These are phyloP conservation scores for Dipteronia dyeriana DNA, from an alignment of 345 rosid species.

Conservation along the genomic window DNA sequence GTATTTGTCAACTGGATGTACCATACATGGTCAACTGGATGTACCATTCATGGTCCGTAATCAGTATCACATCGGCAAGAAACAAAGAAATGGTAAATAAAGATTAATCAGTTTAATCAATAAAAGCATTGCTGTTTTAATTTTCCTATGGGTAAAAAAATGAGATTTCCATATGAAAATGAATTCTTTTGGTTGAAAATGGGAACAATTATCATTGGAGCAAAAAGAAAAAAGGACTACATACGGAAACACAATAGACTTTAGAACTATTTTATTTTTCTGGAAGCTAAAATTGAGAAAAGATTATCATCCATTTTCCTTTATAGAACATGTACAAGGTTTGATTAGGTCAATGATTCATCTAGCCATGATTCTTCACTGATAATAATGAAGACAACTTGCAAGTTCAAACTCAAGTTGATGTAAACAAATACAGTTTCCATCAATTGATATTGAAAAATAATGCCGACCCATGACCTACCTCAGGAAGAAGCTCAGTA, in stretches of 20 bases:
- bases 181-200: not conserved
- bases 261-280: too few species aligned
- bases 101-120: not conserved
- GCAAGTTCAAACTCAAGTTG: not conserved
- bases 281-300: too few species aligned
- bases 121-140: not conserved
- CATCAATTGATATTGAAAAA: not conserved
- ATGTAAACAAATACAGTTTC: not conserved
- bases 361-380: too few species aligned
- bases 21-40: not conserved
- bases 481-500: conserved; percentile 98
- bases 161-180: not conserved
- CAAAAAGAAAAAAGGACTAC: not conserved
- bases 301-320: too few species aligned
- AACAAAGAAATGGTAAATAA: not conserved
- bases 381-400: too few species aligned
- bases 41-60: too few species aligned
- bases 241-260: too few species aligned
- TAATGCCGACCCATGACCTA: conserved; percentile 20
- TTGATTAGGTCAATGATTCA: too few species aligned
- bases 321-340: too few species aligned
- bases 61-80: not conserved
- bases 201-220: not conserved
- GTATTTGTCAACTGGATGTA: not conserved
- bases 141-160: not conserved